Evolutionary conservation across 2,329 filamentous ascomycete genomes (phyloP).

Genomic region (Sarocladium kiliense): DNA sequence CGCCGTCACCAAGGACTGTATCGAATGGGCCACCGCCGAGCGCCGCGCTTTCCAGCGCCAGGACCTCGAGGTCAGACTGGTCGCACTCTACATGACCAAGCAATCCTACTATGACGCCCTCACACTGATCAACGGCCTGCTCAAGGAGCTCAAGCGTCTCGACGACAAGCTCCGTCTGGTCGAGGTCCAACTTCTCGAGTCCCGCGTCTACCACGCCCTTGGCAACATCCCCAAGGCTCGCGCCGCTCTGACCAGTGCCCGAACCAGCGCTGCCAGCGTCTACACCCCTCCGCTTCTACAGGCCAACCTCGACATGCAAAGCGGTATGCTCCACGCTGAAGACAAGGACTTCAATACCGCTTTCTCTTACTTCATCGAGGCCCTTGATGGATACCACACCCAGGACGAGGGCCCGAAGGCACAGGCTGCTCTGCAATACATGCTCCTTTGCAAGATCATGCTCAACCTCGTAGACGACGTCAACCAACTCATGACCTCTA

Average conservation of each 20-base stretch:
- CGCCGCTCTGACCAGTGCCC: conserved; percentile 87
- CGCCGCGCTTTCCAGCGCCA: conserved; percentile 94
- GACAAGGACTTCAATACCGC: conserved; percentile 99
- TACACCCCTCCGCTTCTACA: conserved; percentile 95
- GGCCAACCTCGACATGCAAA: conserved; percentile 98
- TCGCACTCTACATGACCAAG: conserved; percentile 93
- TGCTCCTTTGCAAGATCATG: conserved; percentile 99
- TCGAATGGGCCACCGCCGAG: conserved; percentile 97
- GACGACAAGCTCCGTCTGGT: conserved; percentile 98
- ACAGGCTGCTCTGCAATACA: conserved; percentile 98
- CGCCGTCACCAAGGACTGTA: conserved; percentile 94
- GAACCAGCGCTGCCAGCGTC: conserved; percentile 92
- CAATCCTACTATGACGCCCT: conserved; percentile 96
- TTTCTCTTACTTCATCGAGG: conserved; percentile 99
- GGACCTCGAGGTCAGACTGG: conserved; percentile 94
- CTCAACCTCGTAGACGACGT: conserved; percentile 95
- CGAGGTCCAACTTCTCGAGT: conserved; percentile 96
- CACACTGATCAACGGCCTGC: conserved; percentile 90
- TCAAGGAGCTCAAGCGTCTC: conserved; percentile 94
- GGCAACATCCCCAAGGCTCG: conserved; percentile 95
- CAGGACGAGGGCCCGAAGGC: conserved; percentile 85
- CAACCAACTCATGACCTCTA: conserved; percentile 87
- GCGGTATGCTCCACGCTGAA: conserved; percentile 96
- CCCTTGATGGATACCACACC: conserved; percentile 91
- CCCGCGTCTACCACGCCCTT: conserved; percentile 92